These are phyloP conservation scores for Umbellularia californica DNA, from an alignment of 164 flowering plant species.

Conservation along the genomic window DNA sequence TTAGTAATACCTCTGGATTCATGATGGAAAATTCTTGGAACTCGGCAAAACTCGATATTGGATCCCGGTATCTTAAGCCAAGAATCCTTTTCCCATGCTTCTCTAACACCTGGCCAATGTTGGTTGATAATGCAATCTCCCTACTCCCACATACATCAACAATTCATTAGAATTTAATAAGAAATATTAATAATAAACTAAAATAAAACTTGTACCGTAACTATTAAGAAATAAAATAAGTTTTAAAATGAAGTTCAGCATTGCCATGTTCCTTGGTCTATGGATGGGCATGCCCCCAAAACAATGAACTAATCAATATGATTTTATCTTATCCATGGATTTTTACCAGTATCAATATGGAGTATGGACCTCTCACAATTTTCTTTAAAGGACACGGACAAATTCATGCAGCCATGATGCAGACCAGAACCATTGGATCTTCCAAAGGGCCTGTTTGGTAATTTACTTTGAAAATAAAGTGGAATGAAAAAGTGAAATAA, in stretches of 20 bases:
- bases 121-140: slow-evolving; percentile 51
- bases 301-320: neutral
- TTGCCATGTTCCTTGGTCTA: neutral
- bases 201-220: neutral
- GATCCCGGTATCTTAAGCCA: slow-evolving; percentile 65
- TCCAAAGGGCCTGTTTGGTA: too few species aligned
- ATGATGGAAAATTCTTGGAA: slow-evolving; percentile 85
- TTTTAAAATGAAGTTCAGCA: neutral
- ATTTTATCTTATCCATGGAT: neutral
- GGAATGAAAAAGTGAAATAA: too few species aligned
- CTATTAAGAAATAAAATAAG: neutral
- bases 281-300: neutral
- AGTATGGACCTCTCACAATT: neutral
- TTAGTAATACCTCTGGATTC: slow-evolving; percentile 61
- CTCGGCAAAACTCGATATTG: slow-evolving; percentile 70
- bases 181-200: too few species aligned
- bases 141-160: slow-evolving; percentile 27
- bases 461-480: too few species aligned
- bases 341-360: neutral
- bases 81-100: slow-evolving; percentile 60
- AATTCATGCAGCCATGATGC: neutral
- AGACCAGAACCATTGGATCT: neutral
- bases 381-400: neutral
- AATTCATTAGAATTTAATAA: neutral
- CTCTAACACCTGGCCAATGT: slow-evolving; percentile 66